Evolutionary conservation across 345 rosid species (phyloP), one percentile per base, ranked within the genome.

Genomic region (Aquilaria malaccensis): DNA sequence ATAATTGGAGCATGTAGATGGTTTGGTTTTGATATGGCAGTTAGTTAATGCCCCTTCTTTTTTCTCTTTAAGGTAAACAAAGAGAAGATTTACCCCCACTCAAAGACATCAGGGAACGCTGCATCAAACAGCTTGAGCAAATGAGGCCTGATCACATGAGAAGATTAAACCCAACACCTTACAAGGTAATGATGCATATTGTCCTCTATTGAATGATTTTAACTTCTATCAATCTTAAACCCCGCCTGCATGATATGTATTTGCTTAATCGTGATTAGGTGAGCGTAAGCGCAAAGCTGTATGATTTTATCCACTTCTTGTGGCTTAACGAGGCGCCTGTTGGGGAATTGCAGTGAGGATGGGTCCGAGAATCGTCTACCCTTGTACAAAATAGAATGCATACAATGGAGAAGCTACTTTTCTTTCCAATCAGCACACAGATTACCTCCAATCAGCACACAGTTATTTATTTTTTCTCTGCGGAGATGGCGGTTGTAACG

Each of bases 281-380:
- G 73, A 94, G 97, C 50, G 97, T 90, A 11, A 90, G 89, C 32
- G 81, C 83, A 1, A 90, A 86, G 62, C 70, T 90, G 66, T 94
- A 94, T 12, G 97, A 94, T 64, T 94, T 94, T 79, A 94, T 90
- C 62, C 97, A 94, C 72, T 86, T 85, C 78, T 74, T 94, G 33
- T 94, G 99, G 97, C 96, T 94, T 69, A 94, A 94, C 3, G 99
- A 94, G 79, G 99, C 97, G 4, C 99, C 99, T 2, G 97, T 94
- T 3, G 99, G 99, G 61, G 99, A 94, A 76, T 69, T 94, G 77
- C 88, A 81, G 59, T 91, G 67, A 77, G 67, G 53, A 60, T 12
- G 15, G 2, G 30, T 12, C 13, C 13, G 0, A 52, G 52, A 45
- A 45, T 33, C 50, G 55, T 66, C 15, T 67, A 43, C 30, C 52